Evolutionary conservation across 768 basidiomycete species (phyloP).

Genomic region (Tephrocybe sp.): DNA sequence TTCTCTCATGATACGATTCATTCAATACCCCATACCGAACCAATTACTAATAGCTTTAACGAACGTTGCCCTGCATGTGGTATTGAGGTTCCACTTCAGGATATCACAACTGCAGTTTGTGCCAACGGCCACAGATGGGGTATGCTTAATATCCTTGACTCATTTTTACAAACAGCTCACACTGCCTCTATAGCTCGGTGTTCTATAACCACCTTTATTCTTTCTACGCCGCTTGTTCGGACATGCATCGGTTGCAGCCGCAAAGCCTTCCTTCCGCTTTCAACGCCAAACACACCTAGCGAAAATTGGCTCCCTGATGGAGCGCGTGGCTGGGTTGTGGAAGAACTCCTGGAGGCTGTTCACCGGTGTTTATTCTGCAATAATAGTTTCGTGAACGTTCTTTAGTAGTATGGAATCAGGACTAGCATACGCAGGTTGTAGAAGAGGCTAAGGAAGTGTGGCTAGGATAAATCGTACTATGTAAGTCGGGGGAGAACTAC

Average conservation of each 20-base stretch:
- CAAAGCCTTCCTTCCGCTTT: conserved; percentile 72
- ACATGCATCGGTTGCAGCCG: conserved; percentile 81
- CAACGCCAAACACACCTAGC: conserved; percentile 27
- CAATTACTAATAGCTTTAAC: conserved; percentile 39
- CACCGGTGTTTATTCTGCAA: conserved; percentile 70
- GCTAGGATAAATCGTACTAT: no score
- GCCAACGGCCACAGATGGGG: conserved; percentile 76
- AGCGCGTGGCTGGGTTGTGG: conserved; percentile 61
- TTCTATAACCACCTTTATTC: conserved; percentile 76
- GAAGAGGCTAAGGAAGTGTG: no score
- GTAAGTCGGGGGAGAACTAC: no score
- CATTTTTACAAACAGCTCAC: conserved; percentile 12
- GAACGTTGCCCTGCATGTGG: conserved; percentile 79
- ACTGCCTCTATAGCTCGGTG: conserved; percentile 55
- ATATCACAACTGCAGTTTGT: conserved; percentile 61
- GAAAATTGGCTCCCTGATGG: conserved; percentile 43
- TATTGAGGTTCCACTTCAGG: conserved; percentile 53
- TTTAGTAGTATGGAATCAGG: conserved; percentile 28
- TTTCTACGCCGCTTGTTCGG: conserved; percentile 73
- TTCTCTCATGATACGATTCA: conserved; percentile 22
- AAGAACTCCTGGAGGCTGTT: conserved; percentile 62
- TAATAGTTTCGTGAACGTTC: conserved; percentile 58
- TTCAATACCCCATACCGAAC: conserved; percentile 23
- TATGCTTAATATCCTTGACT: conserved; percentile 30
- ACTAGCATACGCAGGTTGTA: no score